Evolutionary conservation across 495 filamentous ascomycete species (phyloP), one percentile per base, ranked within the genome.

Genomic region (Xylaria flabelliformis): DNA sequence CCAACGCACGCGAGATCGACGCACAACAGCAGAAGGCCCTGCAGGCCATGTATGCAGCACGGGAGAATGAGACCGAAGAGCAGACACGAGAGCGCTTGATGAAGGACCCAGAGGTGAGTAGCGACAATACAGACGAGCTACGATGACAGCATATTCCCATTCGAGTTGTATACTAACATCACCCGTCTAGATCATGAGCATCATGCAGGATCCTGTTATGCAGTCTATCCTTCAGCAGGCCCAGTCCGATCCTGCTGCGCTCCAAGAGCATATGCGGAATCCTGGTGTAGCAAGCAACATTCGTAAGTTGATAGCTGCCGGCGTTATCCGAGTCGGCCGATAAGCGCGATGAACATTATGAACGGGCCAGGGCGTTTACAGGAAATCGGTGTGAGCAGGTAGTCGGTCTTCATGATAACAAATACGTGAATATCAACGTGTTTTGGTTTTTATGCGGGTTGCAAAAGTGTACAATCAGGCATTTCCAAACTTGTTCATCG

Each of bases 191-290:
- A 95, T 97, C 80, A 91, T 96, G 88, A 83, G 88, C 67, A 97
- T 98, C 78, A 91, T 98, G 79, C 89, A 92, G 80, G 97, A 98
- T 78, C 96, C 96, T 5, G 90, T 99, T 77, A 98, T 98, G 97
- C 94, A 98, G 82, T 93, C 91, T 78, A 99, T 98, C 75, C 90
- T 99, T 50, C 93, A 96, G 80, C 94, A 98, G 84, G 96, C 96
- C 62, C 97, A 98, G 86, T 90, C 89, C 59, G 93, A 98, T 80
- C 96, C 96, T 4, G 91, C 91, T 29, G 95, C 97, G 32, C 85
- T 99, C 75, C 91, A 94, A 74, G 95, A 98, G 77, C 96, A 99
- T 83, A 97, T 98, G 94, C 93, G 91, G 86, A 98, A 97, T 84
- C 85, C 92, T 9, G 87, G 85, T 72, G 92, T 98, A 72, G 87